Percentiles rank a stretch among this genome's conserved stretches.
These are phyloP conservation scores for Boletus tomentosulus DNA, from an alignment of 768 basidiomycete genomes.

Conservation along the genomic window DNA sequence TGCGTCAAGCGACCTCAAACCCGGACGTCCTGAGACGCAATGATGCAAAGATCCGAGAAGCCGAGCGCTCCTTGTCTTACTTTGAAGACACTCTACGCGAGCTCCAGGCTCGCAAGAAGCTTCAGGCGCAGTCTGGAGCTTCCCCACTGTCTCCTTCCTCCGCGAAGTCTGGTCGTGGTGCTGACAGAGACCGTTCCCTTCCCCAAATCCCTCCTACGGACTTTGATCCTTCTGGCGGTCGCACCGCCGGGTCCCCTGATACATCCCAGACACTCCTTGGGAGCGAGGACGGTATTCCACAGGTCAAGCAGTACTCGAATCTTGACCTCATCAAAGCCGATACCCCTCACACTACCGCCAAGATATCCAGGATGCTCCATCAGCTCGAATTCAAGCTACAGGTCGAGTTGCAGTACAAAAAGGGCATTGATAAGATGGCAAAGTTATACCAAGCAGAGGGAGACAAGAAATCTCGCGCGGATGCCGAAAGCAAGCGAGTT, in stretches of 20 bases:
- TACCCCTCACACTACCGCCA: conserved; percentile 91
- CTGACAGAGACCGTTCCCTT: conserved; percentile 33
- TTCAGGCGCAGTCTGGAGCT: conserved; percentile 53
- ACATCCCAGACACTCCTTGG: conserved; percentile 39
- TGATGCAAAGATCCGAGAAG: conserved; percentile 83
- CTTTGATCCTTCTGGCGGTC: conserved; percentile 35
- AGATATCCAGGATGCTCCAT: conserved; percentile 96
- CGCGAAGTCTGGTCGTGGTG: conserved; percentile 12
- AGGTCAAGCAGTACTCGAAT: conserved; percentile 70
- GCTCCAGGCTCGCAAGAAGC: conserved; percentile 72
- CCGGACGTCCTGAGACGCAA: conserved; percentile 79
- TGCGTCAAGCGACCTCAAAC: conserved; percentile 80
- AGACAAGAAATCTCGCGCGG: conserved; percentile 91
- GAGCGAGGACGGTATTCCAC: conserved; percentile 40
- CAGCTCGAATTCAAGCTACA: conserved; percentile 99
- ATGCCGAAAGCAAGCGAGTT: conserved; percentile 89
- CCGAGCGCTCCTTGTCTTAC: conserved; percentile 78
- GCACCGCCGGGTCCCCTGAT: conserved; percentile 35
- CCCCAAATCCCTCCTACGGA: conserved; percentile 53
- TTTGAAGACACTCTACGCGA: conserved; percentile 84
- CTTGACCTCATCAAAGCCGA: conserved; percentile 97
- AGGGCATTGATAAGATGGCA: conserved; percentile 98
- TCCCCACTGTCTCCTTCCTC: conserved; percentile 28
- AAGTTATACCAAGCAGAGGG: conserved; percentile 95
- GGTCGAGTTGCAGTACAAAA: conserved; percentile 97